Evolutionary conservation across 768 basidiomycete genomes (phyloP).

Genomic region (Amanita inopinata): DNA sequence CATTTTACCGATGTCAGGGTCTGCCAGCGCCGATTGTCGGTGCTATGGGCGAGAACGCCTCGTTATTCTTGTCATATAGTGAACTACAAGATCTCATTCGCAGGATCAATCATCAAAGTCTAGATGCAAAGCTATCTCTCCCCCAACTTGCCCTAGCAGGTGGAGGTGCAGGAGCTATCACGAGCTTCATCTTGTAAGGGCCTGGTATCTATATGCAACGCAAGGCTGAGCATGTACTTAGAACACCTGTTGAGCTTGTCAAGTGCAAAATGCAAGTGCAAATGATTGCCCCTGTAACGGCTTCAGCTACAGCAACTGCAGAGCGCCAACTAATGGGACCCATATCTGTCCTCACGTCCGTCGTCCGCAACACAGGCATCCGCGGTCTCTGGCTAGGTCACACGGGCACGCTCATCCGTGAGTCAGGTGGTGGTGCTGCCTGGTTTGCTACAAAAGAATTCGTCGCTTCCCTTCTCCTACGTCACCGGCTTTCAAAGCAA

Average conservation of each 20-base stretch:
- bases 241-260: conserved; percentile 28
- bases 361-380: conserved; percentile 33
- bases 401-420: conserved; percentile 77
- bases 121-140: conserved; percentile 43
- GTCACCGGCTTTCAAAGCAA: conserved; percentile 25
- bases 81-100: conserved; percentile 63
- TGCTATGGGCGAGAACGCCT: conserved; percentile 91
- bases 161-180: conserved; percentile 77
- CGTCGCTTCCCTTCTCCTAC: conserved; percentile 52
- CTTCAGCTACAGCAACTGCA: conserved; percentile 2
- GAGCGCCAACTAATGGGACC: conserved; percentile 19
- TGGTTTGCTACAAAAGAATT: conserved; percentile 87
- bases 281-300: conserved; percentile 17
- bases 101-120: conserved; percentile 22
- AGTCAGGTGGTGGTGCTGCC: conserved; percentile 76
- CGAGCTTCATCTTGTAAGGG: conserved; percentile 81
- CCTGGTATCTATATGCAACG: not conserved
- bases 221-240: conserved; percentile 6
- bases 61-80: conserved; percentile 79
- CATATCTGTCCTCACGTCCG: conserved; percentile 19
- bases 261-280: conserved; percentile 31
- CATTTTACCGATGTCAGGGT: conserved; percentile 40
- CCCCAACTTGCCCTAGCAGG: conserved; percentile 71
- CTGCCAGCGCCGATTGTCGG: conserved; percentile 90
- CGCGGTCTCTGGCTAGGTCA: conserved; percentile 82